Conservation (phyloP, 1,284 basidiomycete genomes). For the Schizophyllum amplum region DNA sequence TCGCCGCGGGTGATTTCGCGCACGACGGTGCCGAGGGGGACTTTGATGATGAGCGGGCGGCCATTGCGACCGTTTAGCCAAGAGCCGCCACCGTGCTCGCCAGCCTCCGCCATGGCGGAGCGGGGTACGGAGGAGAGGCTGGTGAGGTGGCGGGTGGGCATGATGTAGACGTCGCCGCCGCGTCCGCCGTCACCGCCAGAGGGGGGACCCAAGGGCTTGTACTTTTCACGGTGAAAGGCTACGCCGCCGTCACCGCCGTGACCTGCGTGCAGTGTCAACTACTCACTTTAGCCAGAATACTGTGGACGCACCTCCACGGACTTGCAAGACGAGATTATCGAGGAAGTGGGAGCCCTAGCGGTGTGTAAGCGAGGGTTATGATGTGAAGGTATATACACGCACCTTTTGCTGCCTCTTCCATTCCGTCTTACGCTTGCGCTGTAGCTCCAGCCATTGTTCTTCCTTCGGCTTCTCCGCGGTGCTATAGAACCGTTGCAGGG, state of each 20-base stretch:
- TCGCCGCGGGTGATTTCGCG: constrained; percentile 64
- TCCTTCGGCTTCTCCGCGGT: background rate
- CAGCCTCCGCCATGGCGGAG: constrained; percentile 60
- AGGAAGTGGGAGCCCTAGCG: background rate
- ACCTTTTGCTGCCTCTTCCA: background rate
- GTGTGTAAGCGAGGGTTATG: too few relatives aligned
- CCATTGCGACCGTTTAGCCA: constrained; percentile 79
- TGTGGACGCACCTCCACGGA: background rate
- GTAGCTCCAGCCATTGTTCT: background rate
- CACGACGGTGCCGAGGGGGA: constrained; percentile 87
- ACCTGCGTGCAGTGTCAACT: constrained; percentile 32
- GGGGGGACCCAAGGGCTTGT: constrained; percentile 72
- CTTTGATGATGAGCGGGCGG: constrained; percentile 63
- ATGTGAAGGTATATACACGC: background rate
- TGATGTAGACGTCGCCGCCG: constrained; percentile 81
- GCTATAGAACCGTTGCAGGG: background rate
- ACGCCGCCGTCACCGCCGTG: constrained; percentile 80
- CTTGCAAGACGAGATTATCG: background rate
- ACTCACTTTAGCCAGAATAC: background rate
- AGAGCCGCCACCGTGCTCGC: constrained; percentile 70
- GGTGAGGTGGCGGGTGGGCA: constrained; percentile 68
- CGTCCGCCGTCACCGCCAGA: constrained; percentile 87
- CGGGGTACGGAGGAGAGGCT: constrained; percentile 68
- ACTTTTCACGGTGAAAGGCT: constrained; percentile 78
- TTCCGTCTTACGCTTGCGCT: background rate